phyloP scores from a whole-genome alignment of 306 rosid species.

The Amphicarpaea edgeworthii region DNA sequence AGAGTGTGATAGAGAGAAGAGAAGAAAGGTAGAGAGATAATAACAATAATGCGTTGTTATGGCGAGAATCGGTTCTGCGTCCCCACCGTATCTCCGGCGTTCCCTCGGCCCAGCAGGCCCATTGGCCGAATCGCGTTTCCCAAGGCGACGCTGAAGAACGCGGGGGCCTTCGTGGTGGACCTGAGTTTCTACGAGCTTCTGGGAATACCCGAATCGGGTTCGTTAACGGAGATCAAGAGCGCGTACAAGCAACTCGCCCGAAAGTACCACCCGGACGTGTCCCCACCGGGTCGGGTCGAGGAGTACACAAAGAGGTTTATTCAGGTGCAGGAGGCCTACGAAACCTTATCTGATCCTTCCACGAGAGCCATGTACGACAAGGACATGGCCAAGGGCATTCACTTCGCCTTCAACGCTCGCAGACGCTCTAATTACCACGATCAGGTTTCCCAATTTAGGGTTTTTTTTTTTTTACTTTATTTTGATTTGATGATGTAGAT shows the following conservation, averaged over 20 bases:
- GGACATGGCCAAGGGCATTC: conserved; percentile 77
- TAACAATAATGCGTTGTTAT: neutral
- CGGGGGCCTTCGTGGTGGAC: conserved; percentile 51
- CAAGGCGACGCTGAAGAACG: conserved; percentile 42
- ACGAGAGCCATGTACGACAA: conserved; percentile 74
- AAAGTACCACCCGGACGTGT: conserved; percentile 93
- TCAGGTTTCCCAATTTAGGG: neutral
- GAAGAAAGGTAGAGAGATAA: neutral
- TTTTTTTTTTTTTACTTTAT: too few relatives aligned
- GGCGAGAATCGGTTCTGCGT: conserved; percentile 62
- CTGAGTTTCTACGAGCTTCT: conserved; percentile 76
- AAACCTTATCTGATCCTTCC: conserved; percentile 78
- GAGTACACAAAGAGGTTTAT: conserved; percentile 82
- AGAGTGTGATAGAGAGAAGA: neutral
- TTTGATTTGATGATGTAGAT: too few relatives aligned
- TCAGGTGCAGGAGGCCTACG: conserved; percentile 90
- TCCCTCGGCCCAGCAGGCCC: conserved; percentile 37
- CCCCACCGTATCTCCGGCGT: conserved; percentile 38
- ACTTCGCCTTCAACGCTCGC: conserved; percentile 77
- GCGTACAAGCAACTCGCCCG: conserved; percentile 89
- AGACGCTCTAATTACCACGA: conserved; percentile 27
- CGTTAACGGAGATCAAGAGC: conserved; percentile 72
- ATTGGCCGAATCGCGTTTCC: conserved; percentile 38
- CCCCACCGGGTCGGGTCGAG: conserved; percentile 85
- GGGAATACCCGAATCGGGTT: conserved; percentile 74